Evolutionary conservation across 306 rosid species (phyloP), one percentile per base, ranked within the genome.

Genomic region (Quercus bicolor): DNA sequence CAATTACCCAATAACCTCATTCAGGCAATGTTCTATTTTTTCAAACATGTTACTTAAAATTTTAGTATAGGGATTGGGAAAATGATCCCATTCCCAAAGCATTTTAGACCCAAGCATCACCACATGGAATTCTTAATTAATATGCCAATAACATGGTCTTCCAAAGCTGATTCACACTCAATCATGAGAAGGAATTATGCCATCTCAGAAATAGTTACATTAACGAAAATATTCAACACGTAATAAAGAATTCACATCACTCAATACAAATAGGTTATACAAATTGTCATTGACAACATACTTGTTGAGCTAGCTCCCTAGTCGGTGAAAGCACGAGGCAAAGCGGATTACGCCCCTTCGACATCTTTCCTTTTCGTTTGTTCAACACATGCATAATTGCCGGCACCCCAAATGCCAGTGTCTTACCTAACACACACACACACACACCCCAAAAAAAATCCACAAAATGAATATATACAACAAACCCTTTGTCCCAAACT

Each of bases 281-380:
- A 40, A 40, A 40, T 7, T 40, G 33, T 78, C 5, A 72, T 69
- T 13, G 64, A 55, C 33, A 3, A 84, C 97, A 70, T 92, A 95
- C 99, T 82, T 95, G 99, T 56, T 90, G 98, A 81, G 99, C 99
- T 53, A 95, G 84, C 86, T 95, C 99, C 81, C 99, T 93, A 0
- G 99, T 95, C 14, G 99, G 99, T 24, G 99, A 91, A 19, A 95
- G 90, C 55, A 91, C 90, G 16, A 95, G 92, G 70, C 99, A 91
- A 10, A 95, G 94, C 45, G 99, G 99, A 62, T 24, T 87, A 62
- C 99, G 86, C 14, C 98, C 97, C 83, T 61, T 85, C 5, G 85
- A 68, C 69, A 62, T 82, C 79, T 87, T 93, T 8, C 83, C 84
- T 80, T 92, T 85, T 77, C 96, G 85, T 86, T 84, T 87, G 48